Percentiles rank a stretch among this genome's conserved stretches.
Evolutionary conservation across 768 basidiomycete species (phyloP).

Genomic region (Russula foetens): DNA sequence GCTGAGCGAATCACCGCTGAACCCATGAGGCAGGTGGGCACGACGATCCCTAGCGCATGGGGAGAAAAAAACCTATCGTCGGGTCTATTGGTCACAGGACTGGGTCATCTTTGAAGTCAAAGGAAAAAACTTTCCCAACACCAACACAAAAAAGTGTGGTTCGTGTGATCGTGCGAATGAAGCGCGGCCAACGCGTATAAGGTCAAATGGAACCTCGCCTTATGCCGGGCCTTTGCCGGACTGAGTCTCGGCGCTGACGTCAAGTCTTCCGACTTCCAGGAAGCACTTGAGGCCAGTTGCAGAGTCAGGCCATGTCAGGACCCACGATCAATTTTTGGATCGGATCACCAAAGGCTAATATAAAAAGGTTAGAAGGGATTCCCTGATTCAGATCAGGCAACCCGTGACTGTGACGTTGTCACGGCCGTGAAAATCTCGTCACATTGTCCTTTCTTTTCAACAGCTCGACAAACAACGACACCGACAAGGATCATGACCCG

Average conservation of each 20-base stretch:
- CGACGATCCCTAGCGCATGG: conserved; percentile 1
- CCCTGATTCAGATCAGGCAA: conserved; percentile 5
- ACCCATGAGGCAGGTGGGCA: neutral
- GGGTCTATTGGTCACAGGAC: conserved; percentile 3
- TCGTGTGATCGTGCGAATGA: conserved; percentile 5
- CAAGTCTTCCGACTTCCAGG: conserved; percentile 10
- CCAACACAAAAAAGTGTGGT: neutral
- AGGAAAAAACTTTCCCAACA: conserved; percentile 3
- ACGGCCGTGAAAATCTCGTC: neutral
- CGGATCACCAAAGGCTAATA: conserved; percentile 19
- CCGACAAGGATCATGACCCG: conserved; percentile 16
- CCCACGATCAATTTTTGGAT: conserved; percentile 20
- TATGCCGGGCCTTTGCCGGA: conserved; percentile 1
- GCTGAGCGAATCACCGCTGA: neutral
- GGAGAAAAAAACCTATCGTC: conserved; percentile 2
- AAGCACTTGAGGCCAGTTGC: conserved; percentile 1
- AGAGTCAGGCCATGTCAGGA: conserved; percentile 12
- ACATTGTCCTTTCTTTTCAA: neutral
- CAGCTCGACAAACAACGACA: neutral
- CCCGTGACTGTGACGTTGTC: neutral
- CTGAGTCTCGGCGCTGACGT: conserved; percentile 18
- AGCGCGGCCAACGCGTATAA: conserved; percentile 9
- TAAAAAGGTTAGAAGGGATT: conserved; percentile 12
- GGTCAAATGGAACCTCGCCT: conserved; percentile 17
- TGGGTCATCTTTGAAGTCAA: neutral